Percentiles rank a stretch among this genome's conserved stretches.
These are phyloP conservation scores for Scenedesmus sp. DNA, from an alignment of 163 green algal genomes.

Conservation along the genomic window DNA sequence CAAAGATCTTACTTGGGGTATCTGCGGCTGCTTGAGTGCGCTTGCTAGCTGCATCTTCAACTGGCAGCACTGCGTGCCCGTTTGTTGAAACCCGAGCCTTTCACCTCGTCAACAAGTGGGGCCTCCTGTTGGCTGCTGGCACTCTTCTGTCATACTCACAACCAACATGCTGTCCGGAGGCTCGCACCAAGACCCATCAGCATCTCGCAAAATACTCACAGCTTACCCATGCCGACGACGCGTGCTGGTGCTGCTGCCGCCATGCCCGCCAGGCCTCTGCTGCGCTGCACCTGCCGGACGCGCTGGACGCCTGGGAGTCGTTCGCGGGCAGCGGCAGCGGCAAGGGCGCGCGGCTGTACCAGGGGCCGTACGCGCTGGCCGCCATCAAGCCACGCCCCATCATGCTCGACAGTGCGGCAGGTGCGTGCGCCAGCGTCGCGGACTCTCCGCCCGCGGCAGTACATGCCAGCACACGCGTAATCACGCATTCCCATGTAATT, in stretches of 20 bases:
- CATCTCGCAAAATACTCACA: too few relatives aligned
- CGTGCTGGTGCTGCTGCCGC: background rate
- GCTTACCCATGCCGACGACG: too few relatives aligned
- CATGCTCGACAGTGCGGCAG: slow-evolving; percentile 70
- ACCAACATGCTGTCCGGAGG: too few relatives aligned
- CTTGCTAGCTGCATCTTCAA: background rate
- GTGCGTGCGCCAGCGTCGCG: too few relatives aligned
- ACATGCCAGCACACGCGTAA: too few relatives aligned
- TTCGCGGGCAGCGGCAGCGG: slow-evolving; percentile 64
- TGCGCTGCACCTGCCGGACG: slow-evolving; percentile 69
- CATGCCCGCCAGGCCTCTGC: background rate
- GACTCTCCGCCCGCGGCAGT: too few relatives aligned
- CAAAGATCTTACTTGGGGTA: too few relatives aligned
- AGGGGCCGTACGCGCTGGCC: slow-evolving; percentile 44
- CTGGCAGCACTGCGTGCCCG: background rate
- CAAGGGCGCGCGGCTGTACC: slow-evolving; percentile 48
- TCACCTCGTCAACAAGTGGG: too few relatives aligned
- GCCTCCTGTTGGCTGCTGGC: too few relatives aligned
- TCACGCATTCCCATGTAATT: too few relatives aligned
- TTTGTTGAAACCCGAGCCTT: background rate
- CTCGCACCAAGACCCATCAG: too few relatives aligned
- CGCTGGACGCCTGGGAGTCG: slow-evolving; percentile 71
- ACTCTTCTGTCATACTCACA: too few relatives aligned
- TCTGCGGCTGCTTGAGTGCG: background rate
- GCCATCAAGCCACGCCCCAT: slow-evolving; percentile 65